A percentile compares a stretch with the other conserved stretches of the same genome.
These are phyloP conservation scores for Cenchrus purpureus DNA, from an alignment of 176 grass and related monocot genomes.

Conservation along the genomic window DNA sequence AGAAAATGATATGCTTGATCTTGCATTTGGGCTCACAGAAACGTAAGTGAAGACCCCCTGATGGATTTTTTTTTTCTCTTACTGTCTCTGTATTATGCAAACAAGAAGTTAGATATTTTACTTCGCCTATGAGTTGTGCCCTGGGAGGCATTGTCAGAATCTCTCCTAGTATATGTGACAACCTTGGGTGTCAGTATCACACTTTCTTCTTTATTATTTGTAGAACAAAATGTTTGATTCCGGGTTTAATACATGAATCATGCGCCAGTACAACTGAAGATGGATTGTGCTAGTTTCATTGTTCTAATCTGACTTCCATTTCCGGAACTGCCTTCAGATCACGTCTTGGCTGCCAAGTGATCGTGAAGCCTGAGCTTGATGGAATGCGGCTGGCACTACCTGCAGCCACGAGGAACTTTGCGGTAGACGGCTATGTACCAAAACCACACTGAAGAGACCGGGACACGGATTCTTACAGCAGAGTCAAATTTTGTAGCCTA, in stretches of 20 bases:
- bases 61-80: not conserved
- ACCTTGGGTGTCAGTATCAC: not conserved
- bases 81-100: not conserved
- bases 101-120: not conserved
- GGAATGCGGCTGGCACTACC: constrained; percentile 76
- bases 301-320: not conserved
- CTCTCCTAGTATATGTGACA: not conserved
- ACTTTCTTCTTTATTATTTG: not conserved
- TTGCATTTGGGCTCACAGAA: constrained; percentile 93
- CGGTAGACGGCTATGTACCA: constrained; percentile 80
- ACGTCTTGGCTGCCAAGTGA: constrained; percentile 94
- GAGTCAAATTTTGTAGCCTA: constrained; percentile 35
- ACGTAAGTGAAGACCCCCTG: constrained; percentile 54
- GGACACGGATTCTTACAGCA: constrained; percentile 3
- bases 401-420: constrained; percentile 81
- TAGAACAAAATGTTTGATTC: not conserved
- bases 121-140: not conserved
- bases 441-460: constrained; percentile 71
- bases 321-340: constrained; percentile 55
- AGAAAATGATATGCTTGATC: constrained; percentile 99
- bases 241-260: not conserved
- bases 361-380: constrained; percentile 83
- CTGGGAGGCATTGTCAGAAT: not conserved
- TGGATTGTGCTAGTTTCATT: not conserved
- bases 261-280: not conserved